Conservation (phyloP, 176 grass and related monocot genomes). For the Zoysia japonica region DNA sequence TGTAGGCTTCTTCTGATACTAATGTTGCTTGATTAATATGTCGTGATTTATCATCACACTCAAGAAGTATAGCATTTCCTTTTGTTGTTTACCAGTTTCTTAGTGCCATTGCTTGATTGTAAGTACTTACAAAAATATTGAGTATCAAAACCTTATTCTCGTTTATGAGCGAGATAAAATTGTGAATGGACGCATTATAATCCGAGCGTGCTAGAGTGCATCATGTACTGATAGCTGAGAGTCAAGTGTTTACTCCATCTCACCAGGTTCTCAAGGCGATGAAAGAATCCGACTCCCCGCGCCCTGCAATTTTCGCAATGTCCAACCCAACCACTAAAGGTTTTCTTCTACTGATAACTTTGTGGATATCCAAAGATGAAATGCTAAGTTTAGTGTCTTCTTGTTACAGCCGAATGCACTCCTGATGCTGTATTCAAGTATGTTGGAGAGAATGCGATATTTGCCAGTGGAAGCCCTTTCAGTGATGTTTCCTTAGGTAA, state of each 20-base stretch:
- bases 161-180: neutral
- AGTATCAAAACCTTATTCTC: neutral
- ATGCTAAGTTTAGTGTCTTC: conserved; percentile 40
- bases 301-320: conserved; percentile 95
- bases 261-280: conserved; percentile 88
- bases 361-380: conserved; percentile 24
- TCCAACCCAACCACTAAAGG: conserved; percentile 95
- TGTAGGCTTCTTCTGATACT: neutral
- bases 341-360: conserved; percentile 26
- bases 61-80: neutral
- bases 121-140: neutral
- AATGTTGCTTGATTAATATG: neutral
- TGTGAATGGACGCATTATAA: too few relatives aligned
- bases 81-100: neutral
- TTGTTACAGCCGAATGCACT: conserved; percentile 80
- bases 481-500: conserved; percentile 77
- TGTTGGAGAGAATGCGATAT: conserved; percentile 82
- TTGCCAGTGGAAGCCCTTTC: conserved; percentile 97
- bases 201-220: neutral
- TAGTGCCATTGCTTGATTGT: neutral
- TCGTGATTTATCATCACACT: neutral
- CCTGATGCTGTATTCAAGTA: conserved; percentile 91
- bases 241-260: conserved; percentile 28
- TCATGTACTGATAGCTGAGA: conserved; percentile 33
- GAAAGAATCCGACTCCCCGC: conserved; percentile 85